These are phyloP conservation scores for Ilyonectria sp. DNA, from an alignment of 2,329 filamentous ascomycete species.

Conservation along the genomic window DNA sequence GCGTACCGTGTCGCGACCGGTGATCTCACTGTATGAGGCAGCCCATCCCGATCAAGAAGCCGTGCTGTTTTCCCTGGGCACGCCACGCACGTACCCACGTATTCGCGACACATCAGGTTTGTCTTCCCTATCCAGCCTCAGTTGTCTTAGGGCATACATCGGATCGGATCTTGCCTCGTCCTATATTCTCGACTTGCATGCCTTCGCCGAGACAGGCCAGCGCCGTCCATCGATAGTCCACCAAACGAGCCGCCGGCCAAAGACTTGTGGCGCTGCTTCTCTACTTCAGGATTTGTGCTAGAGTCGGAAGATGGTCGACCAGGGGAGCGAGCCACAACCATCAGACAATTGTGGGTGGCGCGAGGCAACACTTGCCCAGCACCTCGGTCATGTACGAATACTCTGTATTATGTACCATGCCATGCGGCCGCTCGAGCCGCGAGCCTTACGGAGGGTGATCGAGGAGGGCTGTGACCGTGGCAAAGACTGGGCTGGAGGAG, in stretches of 20 bases:
- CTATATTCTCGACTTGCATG: conserved; percentile 2
- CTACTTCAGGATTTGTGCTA: background rate
- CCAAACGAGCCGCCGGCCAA: background rate
- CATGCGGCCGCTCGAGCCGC: conserved; percentile 19
- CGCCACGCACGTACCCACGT: conserved; percentile 6
- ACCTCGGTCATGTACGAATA: conserved; percentile 16
- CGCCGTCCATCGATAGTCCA: background rate
- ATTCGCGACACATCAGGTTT: background rate
- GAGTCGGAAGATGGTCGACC: background rate
- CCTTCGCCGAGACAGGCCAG: conserved; percentile 13
- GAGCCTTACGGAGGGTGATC: conserved; percentile 1
- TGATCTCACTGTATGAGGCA: conserved; percentile 25
- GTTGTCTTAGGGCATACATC: conserved; percentile 4
- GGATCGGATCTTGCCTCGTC: background rate
- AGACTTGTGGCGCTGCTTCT: background rate
- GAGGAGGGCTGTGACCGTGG: conserved; percentile 3
- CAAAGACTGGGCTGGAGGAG: conserved; percentile 10
- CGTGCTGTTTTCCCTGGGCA: conserved; percentile 14
- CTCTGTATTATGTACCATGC: conserved; percentile 3
- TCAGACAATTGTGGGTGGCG: conserved; percentile 13
- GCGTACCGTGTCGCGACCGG: conserved; percentile 23
- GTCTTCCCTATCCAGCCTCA: conserved; percentile 10
- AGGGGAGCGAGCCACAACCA: conserved; percentile 17
- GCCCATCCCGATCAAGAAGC: conserved; percentile 24
- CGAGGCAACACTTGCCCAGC: conserved; percentile 5